Evolutionary conservation across 129 eudicot genomes (phyloP).

Genomic region (Artemisia annua): DNA sequence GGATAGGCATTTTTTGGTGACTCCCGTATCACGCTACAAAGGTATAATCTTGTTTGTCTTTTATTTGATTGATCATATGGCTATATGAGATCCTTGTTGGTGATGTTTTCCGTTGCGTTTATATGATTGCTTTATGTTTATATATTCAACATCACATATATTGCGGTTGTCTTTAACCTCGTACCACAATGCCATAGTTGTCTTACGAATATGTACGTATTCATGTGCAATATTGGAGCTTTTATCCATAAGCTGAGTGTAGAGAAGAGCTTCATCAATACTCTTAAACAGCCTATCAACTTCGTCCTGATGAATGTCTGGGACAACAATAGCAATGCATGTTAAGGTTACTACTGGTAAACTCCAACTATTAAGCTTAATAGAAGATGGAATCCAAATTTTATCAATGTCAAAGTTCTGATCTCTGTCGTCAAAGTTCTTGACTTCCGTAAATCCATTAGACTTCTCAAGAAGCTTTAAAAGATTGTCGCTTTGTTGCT

Average conservation of each 20-base stretch:
- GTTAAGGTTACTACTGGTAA: constrained; percentile 19
- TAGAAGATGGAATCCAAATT: background rate
- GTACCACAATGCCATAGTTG: no score
- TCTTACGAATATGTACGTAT: no score
- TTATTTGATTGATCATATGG: no score
- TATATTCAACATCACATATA: no score
- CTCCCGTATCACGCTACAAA: no score
- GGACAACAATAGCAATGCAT: constrained; percentile 14
- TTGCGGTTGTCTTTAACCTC: background rate
- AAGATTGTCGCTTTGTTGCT: constrained; percentile 10
- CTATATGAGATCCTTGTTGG: no score
- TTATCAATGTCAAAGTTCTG: background rate
- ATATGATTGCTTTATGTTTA: no score
- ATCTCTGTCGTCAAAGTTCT: background rate
- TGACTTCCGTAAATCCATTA: constrained; percentile 6
- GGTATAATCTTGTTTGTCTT: no score
- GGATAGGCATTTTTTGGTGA: no score
- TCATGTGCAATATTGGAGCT: no score
- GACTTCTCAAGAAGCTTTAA: background rate
- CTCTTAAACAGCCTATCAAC: background rate
- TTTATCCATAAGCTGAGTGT: no score
- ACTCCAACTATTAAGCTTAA: constrained; percentile 18
- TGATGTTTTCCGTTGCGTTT: no score
- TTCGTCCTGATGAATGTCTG: background rate
- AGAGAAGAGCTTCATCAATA: constrained; percentile 18